Evolutionary conservation across 2,329 filamentous ascomycete species (phyloP).

Genomic region (Emergomyces orientalis): DNA sequence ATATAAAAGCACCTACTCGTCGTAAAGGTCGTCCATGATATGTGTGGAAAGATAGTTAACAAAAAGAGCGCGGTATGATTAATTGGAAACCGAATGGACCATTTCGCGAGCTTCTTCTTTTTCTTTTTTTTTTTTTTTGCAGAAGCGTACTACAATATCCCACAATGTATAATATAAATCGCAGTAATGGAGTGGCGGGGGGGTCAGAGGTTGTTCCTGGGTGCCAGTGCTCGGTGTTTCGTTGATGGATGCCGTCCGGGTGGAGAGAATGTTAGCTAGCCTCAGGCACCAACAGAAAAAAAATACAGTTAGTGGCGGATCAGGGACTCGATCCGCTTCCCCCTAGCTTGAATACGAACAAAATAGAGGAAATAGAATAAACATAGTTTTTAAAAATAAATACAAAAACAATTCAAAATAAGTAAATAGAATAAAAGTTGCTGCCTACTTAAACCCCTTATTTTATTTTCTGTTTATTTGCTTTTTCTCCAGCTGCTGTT

Average conservation of each 20-base stretch:
- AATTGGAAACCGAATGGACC: not conserved
- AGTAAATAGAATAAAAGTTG: not conserved
- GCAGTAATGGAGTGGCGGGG: not conserved
- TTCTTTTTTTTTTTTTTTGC: constrained; percentile 6
- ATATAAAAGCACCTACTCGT: constrained; percentile 56
- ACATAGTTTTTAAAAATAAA: not conserved
- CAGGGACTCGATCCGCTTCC: too few species aligned
- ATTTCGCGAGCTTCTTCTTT: constrained; percentile 4
- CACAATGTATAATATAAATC: not conserved
- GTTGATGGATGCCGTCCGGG: not conserved
- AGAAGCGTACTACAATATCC: not conserved
- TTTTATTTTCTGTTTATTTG: not conserved
- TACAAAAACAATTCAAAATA: not conserved
- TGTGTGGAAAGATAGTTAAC: constrained; percentile 6
- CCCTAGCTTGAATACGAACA: not conserved
- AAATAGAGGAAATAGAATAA: not conserved
- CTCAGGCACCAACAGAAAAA: constrained; percentile 6
- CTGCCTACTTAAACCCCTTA: not conserved
- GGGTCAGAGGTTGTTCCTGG: not conserved
- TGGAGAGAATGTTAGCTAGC: not conserved
- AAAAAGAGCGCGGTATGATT: constrained; percentile 9
- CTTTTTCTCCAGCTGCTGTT: not conserved
- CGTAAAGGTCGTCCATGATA: constrained; percentile 89
- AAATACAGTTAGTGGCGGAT: not conserved
- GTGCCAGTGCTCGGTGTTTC: constrained; percentile 5